These are phyloP conservation scores for Aureobasidium sp. DNA, from an alignment of 2,329 filamentous ascomycete species.

Conservation along the genomic window DNA sequence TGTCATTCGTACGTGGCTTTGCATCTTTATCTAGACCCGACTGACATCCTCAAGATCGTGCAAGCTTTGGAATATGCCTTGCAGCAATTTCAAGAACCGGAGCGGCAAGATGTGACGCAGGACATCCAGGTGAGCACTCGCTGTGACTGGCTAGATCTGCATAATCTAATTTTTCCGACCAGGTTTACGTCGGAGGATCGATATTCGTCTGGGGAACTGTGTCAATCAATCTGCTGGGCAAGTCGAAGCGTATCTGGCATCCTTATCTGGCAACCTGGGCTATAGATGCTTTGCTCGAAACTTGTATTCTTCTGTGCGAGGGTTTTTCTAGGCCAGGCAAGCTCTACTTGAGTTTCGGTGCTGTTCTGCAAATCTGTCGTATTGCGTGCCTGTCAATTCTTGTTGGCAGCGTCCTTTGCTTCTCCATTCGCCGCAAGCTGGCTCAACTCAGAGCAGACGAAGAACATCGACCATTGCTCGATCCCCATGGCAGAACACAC, in stretches of 20 bases:
- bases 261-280: conserved; percentile 21
- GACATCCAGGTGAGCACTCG: background rate
- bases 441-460: background rate
- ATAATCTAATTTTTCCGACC: background rate
- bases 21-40: background rate
- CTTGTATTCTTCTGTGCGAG: conserved; percentile 17
- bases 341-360: conserved; percentile 11
- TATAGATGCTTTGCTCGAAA: conserved; percentile 17
- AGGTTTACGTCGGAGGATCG: conserved; percentile 6
- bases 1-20: background rate
- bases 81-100: background rate
- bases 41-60: background rate
- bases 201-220: conserved; percentile 3
- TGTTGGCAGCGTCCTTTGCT: conserved; percentile 6
- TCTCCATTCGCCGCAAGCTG: background rate
- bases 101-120: background rate
- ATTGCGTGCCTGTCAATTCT: conserved; percentile 14
- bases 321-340: background rate
- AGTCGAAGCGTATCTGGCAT: conserved; percentile 20
- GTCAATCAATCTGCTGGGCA: background rate
- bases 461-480: conserved; percentile 7
- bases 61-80: background rate
- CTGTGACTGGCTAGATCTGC: background rate
- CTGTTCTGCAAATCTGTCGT: conserved; percentile 15
- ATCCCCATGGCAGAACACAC: conserved; percentile 10